A percentile compares a stretch with the other conserved stretches of the same genome.
Evolutionary conservation across 2,329 filamentous ascomycete species (phyloP).

Genomic region (Pseudocercospora eumusae): DNA sequence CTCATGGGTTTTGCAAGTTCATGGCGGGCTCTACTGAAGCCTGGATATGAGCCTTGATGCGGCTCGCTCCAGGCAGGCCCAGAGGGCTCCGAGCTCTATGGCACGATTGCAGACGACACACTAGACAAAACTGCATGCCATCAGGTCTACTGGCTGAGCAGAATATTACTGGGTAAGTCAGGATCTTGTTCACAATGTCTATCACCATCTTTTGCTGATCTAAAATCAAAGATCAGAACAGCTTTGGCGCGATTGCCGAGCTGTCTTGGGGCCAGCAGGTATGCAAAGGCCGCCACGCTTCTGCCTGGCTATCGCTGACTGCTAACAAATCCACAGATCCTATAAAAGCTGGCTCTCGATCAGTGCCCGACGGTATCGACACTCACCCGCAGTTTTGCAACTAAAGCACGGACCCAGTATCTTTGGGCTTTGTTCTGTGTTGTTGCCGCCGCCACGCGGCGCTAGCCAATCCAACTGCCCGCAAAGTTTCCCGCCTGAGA

Average conservation of each 20-base stretch:
- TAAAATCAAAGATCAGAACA: slow-evolving; percentile 6
- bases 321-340: background rate
- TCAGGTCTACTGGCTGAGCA: background rate
- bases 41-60: slow-evolving; percentile 19
- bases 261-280: background rate
- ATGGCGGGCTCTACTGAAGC: slow-evolving; percentile 25
- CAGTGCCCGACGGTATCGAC: background rate
- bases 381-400: background rate
- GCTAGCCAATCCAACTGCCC: slow-evolving; percentile 9
- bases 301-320: slow-evolving; percentile 6
- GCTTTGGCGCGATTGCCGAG: background rate
- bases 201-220: slow-evolving; percentile 14
- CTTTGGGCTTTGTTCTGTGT: background rate
- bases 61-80: slow-evolving; percentile 14
- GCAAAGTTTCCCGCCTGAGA: slow-evolving; percentile 13
- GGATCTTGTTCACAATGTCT: background rate
- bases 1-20: slow-evolving; percentile 26
- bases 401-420: slow-evolving; percentile 1
- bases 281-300: background rate
- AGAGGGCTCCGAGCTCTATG: slow-evolving; percentile 13
- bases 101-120: background rate
- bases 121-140: background rate
- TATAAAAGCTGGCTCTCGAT: background rate
- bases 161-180: background rate
- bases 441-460: background rate